Evolutionary conservation across 345 rosid species (phyloP).

Genomic region (Brassica carinata): DNA sequence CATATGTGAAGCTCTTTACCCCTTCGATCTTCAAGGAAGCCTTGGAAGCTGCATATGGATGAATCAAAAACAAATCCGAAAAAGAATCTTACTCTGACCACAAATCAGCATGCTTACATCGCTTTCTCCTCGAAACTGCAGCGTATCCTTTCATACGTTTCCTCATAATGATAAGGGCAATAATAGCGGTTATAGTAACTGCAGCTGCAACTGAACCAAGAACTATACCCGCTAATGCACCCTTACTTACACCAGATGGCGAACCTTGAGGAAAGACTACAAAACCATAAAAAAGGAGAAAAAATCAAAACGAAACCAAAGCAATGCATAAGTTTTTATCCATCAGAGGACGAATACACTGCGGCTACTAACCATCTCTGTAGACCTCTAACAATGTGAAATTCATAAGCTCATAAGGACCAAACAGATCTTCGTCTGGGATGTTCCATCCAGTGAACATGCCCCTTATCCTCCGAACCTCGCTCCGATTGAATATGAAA

Average conservation of each 20-base stretch:
- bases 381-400: conserved; percentile 66
- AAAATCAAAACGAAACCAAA: conserved; percentile 3
- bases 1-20: conserved; percentile 69
- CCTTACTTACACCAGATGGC: conserved; percentile 56
- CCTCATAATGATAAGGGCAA: conserved; percentile 66
- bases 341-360: conserved; percentile 14
- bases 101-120: conserved; percentile 49
- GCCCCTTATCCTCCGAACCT: conserved; percentile 56
- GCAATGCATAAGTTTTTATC: not conserved
- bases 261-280: conserved; percentile 42
- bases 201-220: conserved; percentile 74
- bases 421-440: conserved; percentile 65
- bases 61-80: conserved; percentile 26
- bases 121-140: conserved; percentile 52
- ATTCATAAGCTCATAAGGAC: conserved; percentile 87
- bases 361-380: conserved; percentile 58
- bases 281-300: conserved; percentile 17
- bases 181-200: conserved; percentile 63
- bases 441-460: conserved; percentile 83
- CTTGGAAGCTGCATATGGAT: conserved; percentile 51
- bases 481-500: conserved; percentile 59
- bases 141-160: conserved; percentile 46
- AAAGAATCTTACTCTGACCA: not conserved
- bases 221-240: conserved; percentile 65
- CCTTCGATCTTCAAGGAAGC: conserved; percentile 72